Evolutionary conservation across 225 moss, liverwort and hornwort species (phyloP).

Genomic region (Lunularia cruciata): DNA sequence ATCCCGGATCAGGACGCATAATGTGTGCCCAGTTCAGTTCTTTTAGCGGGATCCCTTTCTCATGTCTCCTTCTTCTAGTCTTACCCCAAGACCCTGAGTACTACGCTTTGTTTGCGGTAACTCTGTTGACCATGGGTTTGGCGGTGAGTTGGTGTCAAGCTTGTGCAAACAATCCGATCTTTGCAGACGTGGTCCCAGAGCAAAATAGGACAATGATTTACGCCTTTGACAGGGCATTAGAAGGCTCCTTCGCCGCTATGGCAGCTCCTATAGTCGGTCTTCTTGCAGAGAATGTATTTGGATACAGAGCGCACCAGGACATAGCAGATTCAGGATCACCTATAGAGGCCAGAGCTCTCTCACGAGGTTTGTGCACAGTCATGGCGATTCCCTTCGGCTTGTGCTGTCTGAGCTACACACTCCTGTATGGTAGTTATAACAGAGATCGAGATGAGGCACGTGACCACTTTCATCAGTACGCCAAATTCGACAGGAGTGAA

Average conservation of each 20-base stretch:
- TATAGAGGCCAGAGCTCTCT: slow-evolving; percentile 72
- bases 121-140: slow-evolving; percentile 68
- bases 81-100: slow-evolving; percentile 68
- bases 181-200: slow-evolving; percentile 90
- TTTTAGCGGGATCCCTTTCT: slow-evolving; percentile 90
- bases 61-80: slow-evolving; percentile 64
- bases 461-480: slow-evolving; percentile 24
- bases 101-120: slow-evolving; percentile 63
- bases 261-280: slow-evolving; percentile 86
- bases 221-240: slow-evolving; percentile 88
- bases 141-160: slow-evolving; percentile 95
- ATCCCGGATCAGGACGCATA: slow-evolving; percentile 76
- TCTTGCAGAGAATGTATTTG: slow-evolving; percentile 82
- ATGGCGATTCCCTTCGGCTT: slow-evolving; percentile 90
- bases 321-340: slow-evolving; percentile 70
- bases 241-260: slow-evolving; percentile 82
- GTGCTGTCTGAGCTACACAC: slow-evolving; percentile 83
- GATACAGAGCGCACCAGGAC: slow-evolving; percentile 60
- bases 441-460: slow-evolving; percentile 66
- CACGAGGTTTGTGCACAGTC: slow-evolving; percentile 74
- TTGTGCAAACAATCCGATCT: slow-evolving; percentile 94
- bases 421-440: slow-evolving; percentile 78
- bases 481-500: slow-evolving; percentile 37
- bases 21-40: slow-evolving; percentile 94
- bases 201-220: slow-evolving; percentile 83